Base-by-base conservation (phyloP, 495 filamentous ascomycete species). In the Aspergillus sclerotiicarbonarius region DNA sequence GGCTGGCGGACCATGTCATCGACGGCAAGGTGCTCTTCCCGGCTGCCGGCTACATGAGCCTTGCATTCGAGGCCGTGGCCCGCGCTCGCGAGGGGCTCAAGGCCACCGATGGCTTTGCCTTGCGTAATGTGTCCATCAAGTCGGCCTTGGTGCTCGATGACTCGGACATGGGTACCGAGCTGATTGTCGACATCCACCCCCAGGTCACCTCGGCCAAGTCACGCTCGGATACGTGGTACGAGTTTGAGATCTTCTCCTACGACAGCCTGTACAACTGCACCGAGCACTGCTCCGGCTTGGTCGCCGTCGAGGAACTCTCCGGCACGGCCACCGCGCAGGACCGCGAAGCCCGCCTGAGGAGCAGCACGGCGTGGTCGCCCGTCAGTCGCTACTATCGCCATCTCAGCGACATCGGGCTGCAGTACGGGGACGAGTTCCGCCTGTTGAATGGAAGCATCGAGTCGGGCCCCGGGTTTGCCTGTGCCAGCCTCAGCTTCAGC, bases 11-110 rank as follows among this genome's bases (percentile, higher is more conserved):
- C 8, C 53, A 54, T 45, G 37, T 31, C 21, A 45, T 54, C 25
- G 53, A 45, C 53, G 20, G 20, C 10, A 25, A 32, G 25, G 41
- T 54, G 6, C 21, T 54, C 6, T 54, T 54, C 21, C 53, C 53
- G 1, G 53, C 19, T 12, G 53, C 53, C 6, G 53, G 53, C 31
- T 54, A 30, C 53, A 32, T 54, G 13, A 31, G 13, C 25, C 45
- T 54, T 37, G 53, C 53, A 19, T 43, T 54, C 13, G 53, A 54
- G 10, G 53, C 37, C 15, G 20, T 21, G 0, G 20, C 53, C 4
- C 18, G 9, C n/a, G 15, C 41, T 12, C 12, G 9, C 19, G 41
- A 25, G 6, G 18, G 12, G 0, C 5, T 12, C 16, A 8, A 47
- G 6, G 18, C 16, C 44, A 47, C 7, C 15, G n/a, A 8, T 16